These are phyloP conservation scores for Botrytis sinoallii DNA, from an alignment of 2,329 filamentous ascomycete species.

Conservation along the genomic window DNA sequence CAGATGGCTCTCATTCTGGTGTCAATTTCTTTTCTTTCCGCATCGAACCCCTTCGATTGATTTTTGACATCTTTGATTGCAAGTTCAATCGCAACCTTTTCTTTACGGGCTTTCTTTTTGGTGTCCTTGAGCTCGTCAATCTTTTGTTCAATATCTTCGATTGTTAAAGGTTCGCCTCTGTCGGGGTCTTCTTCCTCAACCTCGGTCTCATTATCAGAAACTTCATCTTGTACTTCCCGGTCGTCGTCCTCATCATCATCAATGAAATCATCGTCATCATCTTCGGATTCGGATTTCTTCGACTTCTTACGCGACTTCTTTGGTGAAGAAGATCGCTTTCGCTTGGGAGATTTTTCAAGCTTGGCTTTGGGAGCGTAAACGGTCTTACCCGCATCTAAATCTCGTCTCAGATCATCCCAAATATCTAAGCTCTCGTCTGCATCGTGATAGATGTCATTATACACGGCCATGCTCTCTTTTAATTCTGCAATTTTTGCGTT, in stretches of 20 bases:
- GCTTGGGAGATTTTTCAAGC: slow-evolving; percentile 40
- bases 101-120: slow-evolving; percentile 43
- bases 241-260: slow-evolving; percentile 28
- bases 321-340: slow-evolving; percentile 38
- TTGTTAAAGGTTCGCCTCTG: slow-evolving; percentile 41
- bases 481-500: slow-evolving; percentile 30
- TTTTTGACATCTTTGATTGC: slow-evolving; percentile 42
- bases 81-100: slow-evolving; percentile 32
- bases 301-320: slow-evolving; percentile 30
- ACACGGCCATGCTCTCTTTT: slow-evolving; percentile 39
- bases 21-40: slow-evolving; percentile 36
- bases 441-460: slow-evolving; percentile 38
- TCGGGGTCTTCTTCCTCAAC: slow-evolving; percentile 3
- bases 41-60: slow-evolving; percentile 38
- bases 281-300: slow-evolving; percentile 16
- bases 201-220: slow-evolving; percentile 29
- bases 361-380: slow-evolving; percentile 40
- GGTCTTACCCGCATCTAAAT: slow-evolving; percentile 42
- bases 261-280: slow-evolving; percentile 21
- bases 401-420: slow-evolving; percentile 44
- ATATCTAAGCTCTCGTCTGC: slow-evolving; percentile 44
- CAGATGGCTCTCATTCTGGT: slow-evolving; percentile 41
- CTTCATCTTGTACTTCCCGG: slow-evolving; percentile 30
- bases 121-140: slow-evolving; percentile 43
- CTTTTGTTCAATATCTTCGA: slow-evolving; percentile 42